Evolutionary conservation across 2,329 filamentous ascomycete species (phyloP).

Genomic region (Eutypa lata): DNA sequence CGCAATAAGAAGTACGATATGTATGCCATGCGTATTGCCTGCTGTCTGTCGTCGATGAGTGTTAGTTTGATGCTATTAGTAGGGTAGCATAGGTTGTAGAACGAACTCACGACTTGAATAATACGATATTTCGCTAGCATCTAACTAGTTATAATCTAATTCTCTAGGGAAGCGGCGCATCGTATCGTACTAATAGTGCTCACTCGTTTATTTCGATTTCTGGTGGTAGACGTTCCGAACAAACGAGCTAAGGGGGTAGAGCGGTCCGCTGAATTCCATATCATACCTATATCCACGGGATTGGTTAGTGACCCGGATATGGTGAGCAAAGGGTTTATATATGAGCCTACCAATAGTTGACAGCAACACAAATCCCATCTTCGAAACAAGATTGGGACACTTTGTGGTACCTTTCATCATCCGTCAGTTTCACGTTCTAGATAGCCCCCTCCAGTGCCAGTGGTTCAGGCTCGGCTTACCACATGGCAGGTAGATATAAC

Average conservation of each 20-base stretch:
- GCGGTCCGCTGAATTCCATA: conserved; percentile 69
- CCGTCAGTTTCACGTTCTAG: background rate
- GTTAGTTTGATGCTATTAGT: too few relatives aligned
- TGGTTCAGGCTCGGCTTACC: conserved; percentile 44
- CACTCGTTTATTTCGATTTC: background rate
- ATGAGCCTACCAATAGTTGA: conserved; percentile 72
- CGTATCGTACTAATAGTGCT: too few relatives aligned
- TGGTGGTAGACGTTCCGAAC: conserved; percentile 35
- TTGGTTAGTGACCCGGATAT: too few relatives aligned
- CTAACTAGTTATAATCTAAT: too few relatives aligned
- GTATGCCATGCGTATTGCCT: too few relatives aligned
- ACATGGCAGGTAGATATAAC: conserved; percentile 78
- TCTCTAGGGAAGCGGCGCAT: too few relatives aligned
- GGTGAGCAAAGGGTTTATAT: too few relatives aligned
- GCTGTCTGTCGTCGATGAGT: too few relatives aligned
- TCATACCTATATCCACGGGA: conserved; percentile 59
- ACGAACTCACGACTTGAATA: background rate
- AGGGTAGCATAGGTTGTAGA: background rate
- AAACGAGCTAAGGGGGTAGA: conserved; percentile 62
- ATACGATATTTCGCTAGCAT: background rate
- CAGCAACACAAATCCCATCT: conserved; percentile 71
- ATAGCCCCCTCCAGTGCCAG: too few relatives aligned
- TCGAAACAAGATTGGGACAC: conserved; percentile 67
- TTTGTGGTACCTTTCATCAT: conserved; percentile 63
- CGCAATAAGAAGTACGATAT: too few relatives aligned